Conservation (phyloP, 176 grass and related monocot species). For the Lolium multiflorum region DNA sequence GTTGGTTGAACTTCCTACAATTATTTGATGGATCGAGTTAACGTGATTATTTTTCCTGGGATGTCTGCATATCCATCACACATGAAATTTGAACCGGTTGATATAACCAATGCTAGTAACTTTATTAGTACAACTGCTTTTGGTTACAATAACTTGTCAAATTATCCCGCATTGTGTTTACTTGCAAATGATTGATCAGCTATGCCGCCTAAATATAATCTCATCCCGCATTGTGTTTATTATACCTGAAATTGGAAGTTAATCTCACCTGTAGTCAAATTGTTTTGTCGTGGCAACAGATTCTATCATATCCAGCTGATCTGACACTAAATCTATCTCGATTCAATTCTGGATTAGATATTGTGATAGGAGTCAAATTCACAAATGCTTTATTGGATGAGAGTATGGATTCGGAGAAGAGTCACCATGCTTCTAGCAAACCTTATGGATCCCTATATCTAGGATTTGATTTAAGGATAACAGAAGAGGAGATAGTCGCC, state of each 20-base stretch:
- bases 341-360: slow-evolving; percentile 9
- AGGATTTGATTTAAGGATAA: slow-evolving; percentile 11
- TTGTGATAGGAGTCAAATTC: slow-evolving; percentile 2
- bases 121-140: neutral
- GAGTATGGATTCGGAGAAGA: neutral
- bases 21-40: neutral
- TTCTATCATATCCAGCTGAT: neutral
- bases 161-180: neutral
- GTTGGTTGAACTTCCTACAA: neutral
- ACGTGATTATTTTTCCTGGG: neutral
- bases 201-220: neutral
- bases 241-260: slow-evolving; percentile 34
- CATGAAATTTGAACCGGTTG: neutral
- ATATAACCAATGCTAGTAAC: slow-evolving; percentile 7
- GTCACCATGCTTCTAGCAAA: neutral
- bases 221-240: neutral
- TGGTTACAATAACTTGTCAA: neutral
- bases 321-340: neutral
- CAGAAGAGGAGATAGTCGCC: slow-evolving; percentile 9
- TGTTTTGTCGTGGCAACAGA: slow-evolving; percentile 1
- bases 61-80: slow-evolving; percentile 1
- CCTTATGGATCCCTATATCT: neutral
- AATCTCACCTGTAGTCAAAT: slow-evolving; percentile 12
- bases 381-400: neutral
- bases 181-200: neutral